Evolutionary conservation across 495 filamentous ascomycete species (phyloP).

Genomic region (Podospora fimiseda): DNA sequence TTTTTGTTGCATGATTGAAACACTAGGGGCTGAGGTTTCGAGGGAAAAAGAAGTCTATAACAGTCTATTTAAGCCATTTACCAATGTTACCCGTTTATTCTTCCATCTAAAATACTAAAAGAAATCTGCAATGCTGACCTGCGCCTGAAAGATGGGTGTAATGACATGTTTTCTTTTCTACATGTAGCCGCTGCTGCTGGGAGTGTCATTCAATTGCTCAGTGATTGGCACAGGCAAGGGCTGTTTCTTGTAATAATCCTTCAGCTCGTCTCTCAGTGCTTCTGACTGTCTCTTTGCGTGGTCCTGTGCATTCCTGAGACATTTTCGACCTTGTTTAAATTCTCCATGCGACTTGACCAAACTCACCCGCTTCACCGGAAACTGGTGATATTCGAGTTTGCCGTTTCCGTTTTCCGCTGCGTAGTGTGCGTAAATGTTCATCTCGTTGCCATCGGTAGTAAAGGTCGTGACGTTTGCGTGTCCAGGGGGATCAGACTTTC

Average conservation of each 20-base stretch:
- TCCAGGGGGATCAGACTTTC: constrained; percentile 21
- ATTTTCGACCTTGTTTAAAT: constrained; percentile 14
- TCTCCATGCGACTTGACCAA: constrained; percentile 16
- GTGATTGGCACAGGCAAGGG: too few species aligned
- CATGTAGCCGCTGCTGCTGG: too few species aligned
- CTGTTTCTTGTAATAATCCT: constrained; percentile 21
- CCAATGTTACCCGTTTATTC: too few species aligned
- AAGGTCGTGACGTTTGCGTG: constrained; percentile 29
- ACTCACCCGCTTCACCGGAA: constrained; percentile 12
- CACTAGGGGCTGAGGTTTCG: too few species aligned
- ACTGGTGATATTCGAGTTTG: constrained; percentile 30
- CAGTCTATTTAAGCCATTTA: too few species aligned
- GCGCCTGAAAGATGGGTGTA: too few species aligned
- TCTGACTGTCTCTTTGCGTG: constrained; percentile 18
- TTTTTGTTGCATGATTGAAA: too few species aligned
- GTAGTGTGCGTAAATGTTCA: constrained; percentile 32
- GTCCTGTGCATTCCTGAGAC: constrained; percentile 25
- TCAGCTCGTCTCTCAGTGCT: constrained; percentile 20
- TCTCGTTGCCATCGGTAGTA: constrained; percentile 25
- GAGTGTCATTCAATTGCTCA: too few species aligned
- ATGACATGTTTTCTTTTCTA: too few species aligned
- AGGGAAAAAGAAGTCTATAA: too few species aligned
- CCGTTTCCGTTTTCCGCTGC: constrained; percentile 18
- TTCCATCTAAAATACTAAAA: too few species aligned
- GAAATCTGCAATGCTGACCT: too few species aligned